Base-by-base conservation (phyloP, 2,329 filamentous ascomycete species). In the Penicillium fuscoglaucum region DNA sequence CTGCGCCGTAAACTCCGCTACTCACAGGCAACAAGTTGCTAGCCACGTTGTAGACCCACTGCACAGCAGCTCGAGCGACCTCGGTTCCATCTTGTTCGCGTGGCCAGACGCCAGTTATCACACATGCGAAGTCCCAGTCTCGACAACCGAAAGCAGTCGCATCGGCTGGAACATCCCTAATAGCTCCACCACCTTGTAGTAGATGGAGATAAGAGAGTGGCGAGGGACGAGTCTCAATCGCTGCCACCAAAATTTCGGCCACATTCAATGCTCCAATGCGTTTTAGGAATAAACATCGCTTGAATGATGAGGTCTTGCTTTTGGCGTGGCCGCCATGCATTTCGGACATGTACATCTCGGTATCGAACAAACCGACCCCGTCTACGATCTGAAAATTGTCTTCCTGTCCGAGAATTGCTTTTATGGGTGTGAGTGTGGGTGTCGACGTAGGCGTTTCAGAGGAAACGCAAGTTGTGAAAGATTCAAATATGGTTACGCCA, bases 101-200 rank as follows among this genome's bases (percentile, higher is more conserved):
- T 2, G 76, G 75, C 85, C 85, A 88, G 57, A 87, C 80, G 28
- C 83, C 85, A 6, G 85, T 88, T 43, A 89, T 67, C 5, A 88
- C 83, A 63, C 85, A 88, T 46, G 85, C 85, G 73, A 82, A 88
- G 33, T 83, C 78, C 85, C 85, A 88, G 68, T 84, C 78, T 71
- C 85, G 82, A 74, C 82, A 86, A 45, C 86, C 84, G 54, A 88
- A 88, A 53, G 85, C 84, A 57, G 81, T 83, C 28, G 76, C 77
- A 61, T 80, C 70, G 6, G 72, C 61, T 1, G 72, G 65, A 17
- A 82, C 62, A 28, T 85, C 75, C 45, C 63, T n/a, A 43, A 84
- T 69, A 0, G 79, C 80, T 61, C 80, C 82, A 7, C 84, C 84
- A 19, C 85, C 84, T 41, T 87, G 85, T 9, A 88, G 72, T 5